phyloP scores from a whole-genome alignment of 176 grass and related monocot genomes.

The Oryza rufipogon region DNA sequence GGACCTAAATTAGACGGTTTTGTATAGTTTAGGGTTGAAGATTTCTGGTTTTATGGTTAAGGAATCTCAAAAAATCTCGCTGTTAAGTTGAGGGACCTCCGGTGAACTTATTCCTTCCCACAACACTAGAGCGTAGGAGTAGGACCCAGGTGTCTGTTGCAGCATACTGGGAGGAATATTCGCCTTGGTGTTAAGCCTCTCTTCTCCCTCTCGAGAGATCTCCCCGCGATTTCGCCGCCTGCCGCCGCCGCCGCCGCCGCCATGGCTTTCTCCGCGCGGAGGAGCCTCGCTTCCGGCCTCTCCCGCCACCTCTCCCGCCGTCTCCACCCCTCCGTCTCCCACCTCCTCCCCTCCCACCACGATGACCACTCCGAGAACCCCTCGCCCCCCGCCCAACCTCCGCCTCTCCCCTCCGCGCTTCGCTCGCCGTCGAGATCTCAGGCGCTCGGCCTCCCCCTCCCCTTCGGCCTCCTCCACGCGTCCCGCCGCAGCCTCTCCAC shows the following conservation, averaged over 20 bases:
- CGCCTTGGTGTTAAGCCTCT: not conserved
- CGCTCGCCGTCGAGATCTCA: conserved; percentile 7
- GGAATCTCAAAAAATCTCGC: too few relatives aligned
- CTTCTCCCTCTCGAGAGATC: conserved; percentile 2
- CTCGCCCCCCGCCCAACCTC: conserved; percentile 22
- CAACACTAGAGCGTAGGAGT: not conserved
- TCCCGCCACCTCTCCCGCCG: conserved; percentile 43
- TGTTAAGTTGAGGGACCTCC: too few relatives aligned
- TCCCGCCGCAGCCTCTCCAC: conserved; percentile 37
- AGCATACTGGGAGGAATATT: not conserved
- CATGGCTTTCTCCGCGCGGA: conserved; percentile 61
- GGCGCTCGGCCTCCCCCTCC: conserved; percentile 6
- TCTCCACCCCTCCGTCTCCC: conserved; percentile 47
- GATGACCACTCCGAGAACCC: conserved; percentile 18
- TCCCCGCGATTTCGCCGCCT: not conserved
- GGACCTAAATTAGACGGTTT: too few relatives aligned
- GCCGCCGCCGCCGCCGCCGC: conserved; percentile 9
- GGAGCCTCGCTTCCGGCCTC: conserved; percentile 50
- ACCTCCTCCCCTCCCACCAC: conserved; percentile 47
- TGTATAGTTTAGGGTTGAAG: too few relatives aligned
- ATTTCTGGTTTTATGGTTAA: too few relatives aligned
- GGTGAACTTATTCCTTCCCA: not conserved
- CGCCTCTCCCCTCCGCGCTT: conserved; percentile 6
- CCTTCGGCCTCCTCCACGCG: conserved; percentile 39
- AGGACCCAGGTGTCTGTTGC: not conserved